Evolutionary conservation across 495 filamentous ascomycete genomes (phyloP), one percentile per base, ranked within the genome.

Genomic region (Pseudoneurospora amorphoporcata): DNA sequence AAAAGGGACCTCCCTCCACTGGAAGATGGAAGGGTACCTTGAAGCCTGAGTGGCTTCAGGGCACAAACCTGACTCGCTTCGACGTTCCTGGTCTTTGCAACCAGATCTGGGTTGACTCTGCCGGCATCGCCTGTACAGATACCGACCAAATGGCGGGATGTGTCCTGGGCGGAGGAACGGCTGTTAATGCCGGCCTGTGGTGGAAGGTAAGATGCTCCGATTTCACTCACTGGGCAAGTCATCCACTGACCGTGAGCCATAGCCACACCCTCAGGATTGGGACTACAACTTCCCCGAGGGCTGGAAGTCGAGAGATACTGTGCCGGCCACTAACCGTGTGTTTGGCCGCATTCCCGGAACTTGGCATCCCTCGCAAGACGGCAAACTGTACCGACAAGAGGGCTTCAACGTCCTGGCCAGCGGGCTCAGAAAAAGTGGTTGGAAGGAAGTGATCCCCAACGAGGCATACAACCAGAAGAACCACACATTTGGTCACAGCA

Each of bases 61-160:
- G 87, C 39, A 89, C 89, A 68, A 87, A 87, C 53, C 82, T 94
- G 39, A 93, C 91, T 47, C 85, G 90, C 19, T 92, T 93, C 75
- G 92, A 94, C 76, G 87, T 94, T 10, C 92, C 92, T 4, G 92
- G 92, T 70, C 85, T 93, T 70, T 91, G 88, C 81, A 91, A 88
- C 73, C 85, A 89, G 77, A 90, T 90, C 70, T 92, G 87, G 87
- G 83, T 83, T 61, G 85, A 88, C 75, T 88, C 86, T 32, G 81
- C 80, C 39, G 90, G 85, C 72, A 87, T 90, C 79, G 84, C 87
- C 61, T 92, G 91, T 79, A 86, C 86, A 3, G 89, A 93, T 74
- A 89, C 88, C 14, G 88, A 87, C 71, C 88, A 90, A 73, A 92
- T 90, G 87, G 90, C 89, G 61, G 92, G 90, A 39, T 94, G 92